Evolutionary conservation across 352 stramenopile species (phyloP).

Genomic region (Globisporangium perplexum): DNA sequence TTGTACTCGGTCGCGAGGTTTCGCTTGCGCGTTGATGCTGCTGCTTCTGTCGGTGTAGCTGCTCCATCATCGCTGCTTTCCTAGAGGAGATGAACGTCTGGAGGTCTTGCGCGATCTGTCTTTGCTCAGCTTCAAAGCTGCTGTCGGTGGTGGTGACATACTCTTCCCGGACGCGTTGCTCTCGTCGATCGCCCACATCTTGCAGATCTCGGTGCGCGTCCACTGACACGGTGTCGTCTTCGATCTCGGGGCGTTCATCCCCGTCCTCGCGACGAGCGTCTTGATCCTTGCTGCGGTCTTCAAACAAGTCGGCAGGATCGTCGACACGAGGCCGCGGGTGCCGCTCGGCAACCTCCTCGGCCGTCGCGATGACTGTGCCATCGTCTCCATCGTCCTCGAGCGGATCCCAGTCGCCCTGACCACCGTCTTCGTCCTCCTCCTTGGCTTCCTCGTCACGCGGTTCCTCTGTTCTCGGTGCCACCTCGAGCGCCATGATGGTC

Average conservation of each 20-base stretch:
- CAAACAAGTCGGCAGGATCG: not conserved
- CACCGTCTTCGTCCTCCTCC: constrained; percentile 2
- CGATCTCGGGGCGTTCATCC: constrained; percentile 5
- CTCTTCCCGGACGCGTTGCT: not conserved
- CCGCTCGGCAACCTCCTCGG: not conserved
- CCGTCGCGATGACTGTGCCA: too few relatives aligned
- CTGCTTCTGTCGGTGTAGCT: constrained; percentile 30
- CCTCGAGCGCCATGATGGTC: constrained; percentile 40
- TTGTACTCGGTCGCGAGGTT: not conserved
- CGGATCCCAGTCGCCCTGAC: not conserved
- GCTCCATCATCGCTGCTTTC: constrained; percentile 27
- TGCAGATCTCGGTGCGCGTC: not conserved
- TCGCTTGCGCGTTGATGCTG: not conserved
- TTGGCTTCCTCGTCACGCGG: not conserved
- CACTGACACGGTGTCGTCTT: not conserved
- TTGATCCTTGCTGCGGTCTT: not conserved
- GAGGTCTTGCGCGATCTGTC: constrained; percentile 23
- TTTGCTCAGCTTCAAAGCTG: constrained; percentile 1
- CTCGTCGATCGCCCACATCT: not conserved
- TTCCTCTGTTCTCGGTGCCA: constrained; percentile 13
- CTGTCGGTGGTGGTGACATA: not conserved
- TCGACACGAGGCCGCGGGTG: not conserved
- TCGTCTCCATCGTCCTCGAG: not conserved
- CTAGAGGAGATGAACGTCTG: constrained; percentile 33
- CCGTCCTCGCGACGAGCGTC: not conserved